Evolutionary conservation across 2,329 filamentous ascomycete genomes (phyloP), one percentile per base, ranked within the genome.

Genomic region (Ophiocordyceps robertsii): DNA sequence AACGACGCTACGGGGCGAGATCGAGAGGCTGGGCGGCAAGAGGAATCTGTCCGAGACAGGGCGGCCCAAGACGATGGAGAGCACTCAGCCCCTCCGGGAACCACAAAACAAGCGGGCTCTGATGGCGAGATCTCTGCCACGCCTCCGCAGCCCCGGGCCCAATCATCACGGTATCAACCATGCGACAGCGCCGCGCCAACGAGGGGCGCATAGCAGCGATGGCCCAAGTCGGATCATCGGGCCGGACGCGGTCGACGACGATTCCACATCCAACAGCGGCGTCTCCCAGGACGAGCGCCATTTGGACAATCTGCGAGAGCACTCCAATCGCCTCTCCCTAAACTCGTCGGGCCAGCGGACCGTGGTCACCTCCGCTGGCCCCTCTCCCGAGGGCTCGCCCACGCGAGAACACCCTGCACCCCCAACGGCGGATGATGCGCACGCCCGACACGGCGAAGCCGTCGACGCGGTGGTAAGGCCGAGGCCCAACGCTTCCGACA

Each of bases 11-110:
- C 73, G 84, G 33, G 71, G 71, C 43, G 79, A 84, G 53, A 88
- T 90, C 41, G 79, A 85, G 51, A 66, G 68, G 6, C 61, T 84
- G 8, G 82, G 82, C 27, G 83, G 83, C 16, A 81, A 75, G 62
- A 80, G 74, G 56, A 67, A 69, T 43, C 56, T 74, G 21, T 73
- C 76, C 0, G 77, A 82, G 53, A 79, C 72, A 4, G 77, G 75
- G 33, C 68, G 63, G 46, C 67, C 68, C 1, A 71, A 70, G 46
- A 45, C 53, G 5, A 67, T 69, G 2, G 62, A 66, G 21, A 50
- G 55, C 11, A 39, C 46, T n/a, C 43, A 51, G 13, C 52, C 57
- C 27, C 48, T 67, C 16, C 60, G 56, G 42, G 57, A 60, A 29
- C 65, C 65, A 40, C 51, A 61, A 8, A 72, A 65, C 48, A 68